Base-by-base conservation (phyloP, 345 rosid species). In the Populus euphratica region DNA sequence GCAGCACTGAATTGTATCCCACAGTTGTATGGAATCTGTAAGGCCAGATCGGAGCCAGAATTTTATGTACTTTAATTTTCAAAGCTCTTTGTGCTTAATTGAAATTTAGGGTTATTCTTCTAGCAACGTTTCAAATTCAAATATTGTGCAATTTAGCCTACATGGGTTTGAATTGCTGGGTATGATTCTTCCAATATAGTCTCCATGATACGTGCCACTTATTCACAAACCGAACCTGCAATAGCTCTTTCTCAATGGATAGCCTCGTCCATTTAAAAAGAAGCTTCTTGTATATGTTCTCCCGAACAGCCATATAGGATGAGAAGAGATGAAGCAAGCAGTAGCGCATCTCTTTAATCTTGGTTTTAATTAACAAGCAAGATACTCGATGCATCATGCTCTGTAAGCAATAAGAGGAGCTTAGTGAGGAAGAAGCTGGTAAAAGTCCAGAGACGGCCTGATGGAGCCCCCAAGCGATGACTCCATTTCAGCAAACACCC, bases 1-100 rank as follows among this genome's bases (percentile, higher is more conserved):
- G 64, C 54, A 75, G 76, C 35, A 17, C 39, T 39, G 70, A 12
- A 73, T 67, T 71, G 77, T 54, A 67, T 62, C 63, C 73, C 43
- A 47, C 75, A 39, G n/a, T 47, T 77, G 44, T 71, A 36, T 33
- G 67, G 29, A 6, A 67, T 23, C 69, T 23, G 13, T 47, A 38
- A 73, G 52, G 72, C 54, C 44, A 27, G 68, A 50, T 67, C 2
- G 68, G 68, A 33, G 76, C 72, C 65, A 33, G 67, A 47, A 78
- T 21, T 50, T 6, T 33, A 17, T 72, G 72, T 52, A 39, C 49
- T 56, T 23, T 35, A n/a, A 11, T 44, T 6, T 35, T 18, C 66
- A 70, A 69, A 2, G 9, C 41, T 17, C 35, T 11, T 18, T 14
- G 31, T 67, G 14, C 50, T 52, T 68, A 68, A 68, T 36, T 50